phyloP scores from a whole-genome alignment of 2,329 filamentous ascomycete genomes.

The Cordyceps tenuipes region DNA sequence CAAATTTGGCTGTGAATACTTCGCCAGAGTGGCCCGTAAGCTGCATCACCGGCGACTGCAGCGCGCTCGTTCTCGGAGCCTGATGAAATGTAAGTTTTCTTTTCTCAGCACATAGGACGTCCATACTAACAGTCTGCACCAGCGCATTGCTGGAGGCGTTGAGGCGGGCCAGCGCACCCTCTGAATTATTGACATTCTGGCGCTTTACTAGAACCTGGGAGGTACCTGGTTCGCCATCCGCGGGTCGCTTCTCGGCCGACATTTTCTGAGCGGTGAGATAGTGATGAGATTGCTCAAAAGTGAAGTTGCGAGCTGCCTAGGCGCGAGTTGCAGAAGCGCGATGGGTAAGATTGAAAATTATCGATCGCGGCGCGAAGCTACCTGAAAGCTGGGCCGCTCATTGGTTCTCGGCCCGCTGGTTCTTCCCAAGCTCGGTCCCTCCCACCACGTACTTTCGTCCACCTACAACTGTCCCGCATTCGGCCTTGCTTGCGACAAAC shows the following conservation, averaged over 20 bases:
- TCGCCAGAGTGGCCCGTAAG: constrained; percentile 76
- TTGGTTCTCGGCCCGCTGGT: constrained; percentile 28
- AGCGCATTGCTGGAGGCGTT: constrained; percentile 42
- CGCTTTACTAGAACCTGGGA: constrained; percentile 82
- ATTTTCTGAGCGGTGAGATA: constrained; percentile 37
- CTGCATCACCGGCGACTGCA: constrained; percentile 92
- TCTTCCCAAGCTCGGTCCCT: constrained; percentile 20
- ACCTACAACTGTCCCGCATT: constrained; percentile 15
- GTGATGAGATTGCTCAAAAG: background rate
- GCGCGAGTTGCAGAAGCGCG: background rate
- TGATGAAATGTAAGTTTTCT: constrained; percentile 29
- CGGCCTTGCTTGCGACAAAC: background rate
- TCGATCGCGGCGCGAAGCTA: constrained; percentile 3
- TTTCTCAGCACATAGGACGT: background rate
- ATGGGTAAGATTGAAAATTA: constrained; percentile 4
- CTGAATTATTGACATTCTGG: constrained; percentile 56
- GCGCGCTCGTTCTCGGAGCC: constrained; percentile 69
- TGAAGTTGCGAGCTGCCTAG: background rate
- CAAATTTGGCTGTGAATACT: constrained; percentile 84
- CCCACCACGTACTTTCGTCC: constrained; percentile 15
- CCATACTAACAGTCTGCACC: constrained; percentile 40
- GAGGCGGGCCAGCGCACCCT: constrained; percentile 40
- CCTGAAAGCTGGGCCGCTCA: constrained; percentile 11
- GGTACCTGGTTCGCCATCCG: constrained; percentile 71
- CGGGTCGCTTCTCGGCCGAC: constrained; percentile 87